phyloP scores from a whole-genome alignment of 441 rosid genomes.

The Mallotus repandus region DNA sequence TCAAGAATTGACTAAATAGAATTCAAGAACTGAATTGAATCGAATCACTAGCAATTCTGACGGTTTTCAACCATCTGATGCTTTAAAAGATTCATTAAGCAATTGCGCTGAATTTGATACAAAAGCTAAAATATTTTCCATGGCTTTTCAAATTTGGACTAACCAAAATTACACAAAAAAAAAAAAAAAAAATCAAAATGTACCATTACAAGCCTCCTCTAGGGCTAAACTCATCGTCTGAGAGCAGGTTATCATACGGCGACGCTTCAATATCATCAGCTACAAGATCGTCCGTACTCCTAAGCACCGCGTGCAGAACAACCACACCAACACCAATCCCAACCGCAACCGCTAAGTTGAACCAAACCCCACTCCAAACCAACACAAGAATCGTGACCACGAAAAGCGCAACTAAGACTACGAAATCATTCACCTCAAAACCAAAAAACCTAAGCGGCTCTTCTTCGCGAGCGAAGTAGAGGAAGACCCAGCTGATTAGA shows the following conservation, averaged over 20 bases:
- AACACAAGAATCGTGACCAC: conserved; percentile 40
- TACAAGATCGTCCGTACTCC: conserved; percentile 72
- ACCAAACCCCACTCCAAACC: conserved; percentile 51
- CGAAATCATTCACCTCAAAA: conserved; percentile 42
- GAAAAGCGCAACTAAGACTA: conserved; percentile 44
- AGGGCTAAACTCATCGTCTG: conserved; percentile 36
- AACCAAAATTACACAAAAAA: not conserved
- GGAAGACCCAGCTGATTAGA: conserved; percentile 59
- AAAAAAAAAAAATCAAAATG: conserved; percentile 16
- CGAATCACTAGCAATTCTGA: no score
- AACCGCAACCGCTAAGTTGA: conserved; percentile 41
- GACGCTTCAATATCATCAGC: conserved; percentile 52
- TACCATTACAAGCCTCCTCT: conserved; percentile 40
- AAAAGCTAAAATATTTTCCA: not conserved
- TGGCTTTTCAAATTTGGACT: not conserved
- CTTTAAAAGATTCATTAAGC: not conserved
- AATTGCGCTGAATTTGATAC: not conserved
- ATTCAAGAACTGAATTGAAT: no score
- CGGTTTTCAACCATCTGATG: not conserved
- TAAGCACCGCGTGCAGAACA: conserved; percentile 49
- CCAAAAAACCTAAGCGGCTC: conserved; percentile 47
- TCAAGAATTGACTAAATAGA: no score
- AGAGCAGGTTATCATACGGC: conserved; percentile 58
- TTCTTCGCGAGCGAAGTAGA: conserved; percentile 64
- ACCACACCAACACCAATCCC: conserved; percentile 41